A percentile compares a stretch with the other conserved stretches of the same genome.
Evolutionary conservation across 805 yeast genomes (phyloP).

Genomic region (Zygoascus flipseniorum): DNA sequence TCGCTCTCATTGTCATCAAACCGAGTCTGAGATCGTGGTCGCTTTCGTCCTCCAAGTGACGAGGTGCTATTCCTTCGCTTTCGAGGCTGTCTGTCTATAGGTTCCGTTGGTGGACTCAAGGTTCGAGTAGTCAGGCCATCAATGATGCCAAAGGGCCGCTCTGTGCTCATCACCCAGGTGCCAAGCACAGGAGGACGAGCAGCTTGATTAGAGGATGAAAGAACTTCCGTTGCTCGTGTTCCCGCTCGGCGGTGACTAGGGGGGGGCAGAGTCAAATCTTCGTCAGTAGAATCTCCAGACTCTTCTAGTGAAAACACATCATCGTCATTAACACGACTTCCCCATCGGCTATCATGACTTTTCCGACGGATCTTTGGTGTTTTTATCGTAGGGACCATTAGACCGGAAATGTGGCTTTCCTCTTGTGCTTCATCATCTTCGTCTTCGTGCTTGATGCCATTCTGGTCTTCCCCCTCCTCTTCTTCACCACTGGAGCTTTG

Average conservation of each 20-base stretch:
- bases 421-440: constrained; percentile 7
- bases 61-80: constrained; percentile 13
- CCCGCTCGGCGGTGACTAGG: constrained; percentile 57
- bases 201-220: constrained; percentile 78
- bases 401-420: constrained; percentile 1
- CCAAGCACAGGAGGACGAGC: constrained; percentile 89
- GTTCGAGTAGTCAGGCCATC: constrained; percentile 91
- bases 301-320: constrained; percentile 16
- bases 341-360: not conserved
- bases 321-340: constrained; percentile 3
- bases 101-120: constrained; percentile 41
- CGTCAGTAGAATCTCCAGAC: constrained; percentile 91
- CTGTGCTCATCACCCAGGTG: constrained; percentile 74
- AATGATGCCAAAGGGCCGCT: constrained; percentile 83
- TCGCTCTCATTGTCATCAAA: constrained; percentile 23
- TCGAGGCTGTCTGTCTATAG: not conserved
- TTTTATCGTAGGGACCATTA: not conserved
- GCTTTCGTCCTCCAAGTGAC: constrained; percentile 8
- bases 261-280: constrained; percentile 74
- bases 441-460: constrained; percentile 4
- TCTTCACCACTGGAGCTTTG: constrained; percentile 1
- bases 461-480: constrained; percentile 21
- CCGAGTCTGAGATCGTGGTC: constrained; percentile 12
- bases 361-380: not conserved
- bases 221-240: constrained; percentile 79